phyloP scores from a whole-genome alignment of 208 protist genomes.

The Acanthamoeba lenticulata region DNA sequence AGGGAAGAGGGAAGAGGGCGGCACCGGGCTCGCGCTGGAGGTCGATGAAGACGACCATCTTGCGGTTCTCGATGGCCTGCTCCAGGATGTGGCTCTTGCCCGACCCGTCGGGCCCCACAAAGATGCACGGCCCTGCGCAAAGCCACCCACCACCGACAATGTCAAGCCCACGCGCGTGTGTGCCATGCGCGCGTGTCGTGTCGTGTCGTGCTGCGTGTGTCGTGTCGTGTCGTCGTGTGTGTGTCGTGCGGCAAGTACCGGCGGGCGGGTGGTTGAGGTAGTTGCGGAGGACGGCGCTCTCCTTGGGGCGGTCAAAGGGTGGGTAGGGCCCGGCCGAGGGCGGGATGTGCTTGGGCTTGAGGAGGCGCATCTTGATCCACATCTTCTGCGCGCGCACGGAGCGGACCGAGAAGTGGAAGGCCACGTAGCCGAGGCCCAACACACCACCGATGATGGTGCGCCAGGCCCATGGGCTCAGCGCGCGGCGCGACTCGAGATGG shows the following conservation, averaged over 20 bases:
- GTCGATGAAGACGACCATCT: slow-evolving; percentile 49
- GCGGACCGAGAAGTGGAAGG: slow-evolving; percentile 41
- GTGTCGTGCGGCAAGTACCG: background rate
- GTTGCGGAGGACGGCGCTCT: slow-evolving; percentile 16
- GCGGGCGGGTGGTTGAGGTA: slow-evolving; percentile 51
- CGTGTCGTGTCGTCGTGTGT: background rate
- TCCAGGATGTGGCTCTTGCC: slow-evolving; percentile 55
- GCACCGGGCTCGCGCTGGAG: slow-evolving; percentile 47
- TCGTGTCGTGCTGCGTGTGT: background rate
- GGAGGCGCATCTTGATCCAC: background rate
- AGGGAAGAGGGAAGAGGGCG: background rate
- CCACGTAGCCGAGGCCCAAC: background rate
- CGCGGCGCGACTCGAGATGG: background rate
- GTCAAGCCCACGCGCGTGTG: background rate
- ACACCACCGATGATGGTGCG: background rate
- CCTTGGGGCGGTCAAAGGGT: slow-evolving; percentile 15
- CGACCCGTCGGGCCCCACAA: slow-evolving; percentile 14
- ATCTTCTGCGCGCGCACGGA: slow-evolving; percentile 36
- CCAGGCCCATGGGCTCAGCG: background rate
- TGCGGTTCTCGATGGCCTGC: slow-evolving; percentile 46
- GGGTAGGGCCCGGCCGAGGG: slow-evolving; percentile 1
- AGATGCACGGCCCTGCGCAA: slow-evolving; percentile 33
- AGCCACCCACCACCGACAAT: background rate
- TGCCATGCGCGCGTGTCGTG: background rate
- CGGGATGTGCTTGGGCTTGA: slow-evolving; percentile 35